Evolutionary conservation across 2,329 filamentous ascomycete species (phyloP).

Genomic region (Calonectria fujianensis): DNA sequence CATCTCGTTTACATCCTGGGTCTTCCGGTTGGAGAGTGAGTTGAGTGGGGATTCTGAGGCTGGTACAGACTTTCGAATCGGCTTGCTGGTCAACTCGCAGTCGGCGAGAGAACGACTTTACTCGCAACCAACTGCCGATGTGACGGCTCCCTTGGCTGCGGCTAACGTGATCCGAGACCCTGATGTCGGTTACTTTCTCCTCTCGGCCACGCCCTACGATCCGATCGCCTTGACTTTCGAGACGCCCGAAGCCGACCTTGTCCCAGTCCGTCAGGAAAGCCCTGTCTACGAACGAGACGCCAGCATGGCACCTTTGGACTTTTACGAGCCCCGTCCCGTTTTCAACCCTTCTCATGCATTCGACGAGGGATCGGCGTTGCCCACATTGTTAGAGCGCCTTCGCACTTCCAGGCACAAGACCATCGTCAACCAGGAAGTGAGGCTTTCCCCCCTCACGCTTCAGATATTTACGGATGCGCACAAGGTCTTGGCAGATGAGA

Average conservation of each 20-base stretch:
- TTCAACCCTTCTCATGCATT: slow-evolving; percentile 79
- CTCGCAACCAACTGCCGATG: slow-evolving; percentile 69
- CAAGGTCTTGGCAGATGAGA: slow-evolving; percentile 81
- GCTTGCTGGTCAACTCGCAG: slow-evolving; percentile 75
- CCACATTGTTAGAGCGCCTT: slow-evolving; percentile 72
- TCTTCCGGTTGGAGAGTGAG: slow-evolving; percentile 78
- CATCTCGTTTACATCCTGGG: slow-evolving; percentile 77
- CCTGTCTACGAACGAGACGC: slow-evolving; percentile 64
- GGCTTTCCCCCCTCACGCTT: slow-evolving; percentile 81
- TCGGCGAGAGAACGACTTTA: slow-evolving; percentile 76
- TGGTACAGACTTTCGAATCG: slow-evolving; percentile 77
- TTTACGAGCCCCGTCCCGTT: slow-evolving; percentile 78
- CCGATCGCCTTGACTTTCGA: slow-evolving; percentile 77
- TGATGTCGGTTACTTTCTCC: slow-evolving; percentile 78
- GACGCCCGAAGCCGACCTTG: slow-evolving; percentile 71
- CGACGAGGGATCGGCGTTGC: slow-evolving; percentile 73
- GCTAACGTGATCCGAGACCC: slow-evolving; percentile 74
- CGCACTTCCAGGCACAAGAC: slow-evolving; percentile 77
- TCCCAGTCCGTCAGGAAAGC: slow-evolving; percentile 65
- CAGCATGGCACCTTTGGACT: slow-evolving; percentile 68
- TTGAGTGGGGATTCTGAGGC: slow-evolving; percentile 73
- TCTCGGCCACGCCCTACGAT: slow-evolving; percentile 75
- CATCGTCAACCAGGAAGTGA: slow-evolving; percentile 79
- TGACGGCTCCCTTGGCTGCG: slow-evolving; percentile 71
- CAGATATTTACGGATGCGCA: slow-evolving; percentile 84